Evolutionary conservation across 306 rosid species (phyloP), one percentile per base, ranked within the genome.

Genomic region (Phaseolus lunatus): DNA sequence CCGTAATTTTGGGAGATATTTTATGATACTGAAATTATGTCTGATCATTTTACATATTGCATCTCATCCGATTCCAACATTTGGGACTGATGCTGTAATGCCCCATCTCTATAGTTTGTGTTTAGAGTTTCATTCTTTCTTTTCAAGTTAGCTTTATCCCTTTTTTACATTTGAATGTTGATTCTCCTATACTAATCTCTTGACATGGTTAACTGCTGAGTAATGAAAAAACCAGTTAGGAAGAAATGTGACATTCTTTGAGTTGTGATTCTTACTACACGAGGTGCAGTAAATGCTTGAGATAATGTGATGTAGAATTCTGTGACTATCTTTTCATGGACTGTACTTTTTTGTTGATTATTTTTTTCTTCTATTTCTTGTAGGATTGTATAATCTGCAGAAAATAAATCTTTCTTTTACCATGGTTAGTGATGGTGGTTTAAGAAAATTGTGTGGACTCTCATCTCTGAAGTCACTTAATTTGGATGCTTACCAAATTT

Each of bases 351-450:
- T 47, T 44, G 24, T 50, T 78, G 66, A 78, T 57, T 52, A 35
- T 33, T 5, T 44, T 26, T 29, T 47, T 67, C 78, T 67, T 23
- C 69, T 48, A 19, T 77, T 78, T 87, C 49, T 76, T 86, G 81
- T 79, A 95, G 99, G 97, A 75, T 81, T 95, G 92, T 74, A 87
- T 72, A 73, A 79, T 63, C 88, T 95, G 81, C 97, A 90, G 90
- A 95, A 88, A 67, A 77, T 95, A 80, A 91, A 95, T 83, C 87
- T 95, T 61, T 95, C 99, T 15, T 95, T 95, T 86, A 95, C 99
- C 8, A 70, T 47, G 70, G 84, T 95, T 66, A 81, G 86, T 43
- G 96, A 92, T 73, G 39, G 61, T 78, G 96, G 97, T 59, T 89
- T 95, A 54, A 87, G 85, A 65, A 92, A 83, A 80, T 77, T 95